Evolutionary conservation across 169 alveolate genomes (phyloP), one percentile per base, ranked within the genome.

Genomic region (Condylostoma magnum): DNA sequence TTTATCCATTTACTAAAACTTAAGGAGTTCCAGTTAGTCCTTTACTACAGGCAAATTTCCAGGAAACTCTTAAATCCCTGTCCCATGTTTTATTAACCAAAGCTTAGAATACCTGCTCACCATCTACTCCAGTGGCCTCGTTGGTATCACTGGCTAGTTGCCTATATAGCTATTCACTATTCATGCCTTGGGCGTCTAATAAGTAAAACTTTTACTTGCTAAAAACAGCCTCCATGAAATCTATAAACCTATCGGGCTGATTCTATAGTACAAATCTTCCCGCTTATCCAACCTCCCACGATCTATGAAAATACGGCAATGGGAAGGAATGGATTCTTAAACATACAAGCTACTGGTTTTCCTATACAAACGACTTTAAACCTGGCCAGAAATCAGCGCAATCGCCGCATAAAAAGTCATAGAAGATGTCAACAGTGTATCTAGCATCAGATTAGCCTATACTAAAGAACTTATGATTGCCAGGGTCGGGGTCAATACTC

Each of bases 1-100:
- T 22, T 15, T 43, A 28, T 41, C 73, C 73, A 44, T 63, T 63
- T 6, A 63, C 4, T 6, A 63, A 22, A 34, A 27, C 18, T n/a
- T 22, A 20, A 63, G 73, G 73, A 63, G 60, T 41, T 63, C 73
- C 73, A 41, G 73, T 43, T 4, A 63, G 25, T 2, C 55, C 58
- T 12, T 44, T 38, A 20, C 38, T 20, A 41, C 30, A 41, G 3
- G 58, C 73, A 44, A 27, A 63, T 5, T 38, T 63, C 41, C 58
- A 38, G 20, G 73, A 38, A 0, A 63, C 36, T 63, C 73, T 46
- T 0, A 28, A 5, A 25, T 20, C 58, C 15, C 30, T 22, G 30
- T 44, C 20, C 4, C 12, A 18, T 6, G 33, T 36, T 3, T 63
- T 30, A 34, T 38, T 25, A 12, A 18, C 10, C 4, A 63, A 30